Base-by-base conservation (phyloP, 441 rosid species). In the Viola pubescens region DNA sequence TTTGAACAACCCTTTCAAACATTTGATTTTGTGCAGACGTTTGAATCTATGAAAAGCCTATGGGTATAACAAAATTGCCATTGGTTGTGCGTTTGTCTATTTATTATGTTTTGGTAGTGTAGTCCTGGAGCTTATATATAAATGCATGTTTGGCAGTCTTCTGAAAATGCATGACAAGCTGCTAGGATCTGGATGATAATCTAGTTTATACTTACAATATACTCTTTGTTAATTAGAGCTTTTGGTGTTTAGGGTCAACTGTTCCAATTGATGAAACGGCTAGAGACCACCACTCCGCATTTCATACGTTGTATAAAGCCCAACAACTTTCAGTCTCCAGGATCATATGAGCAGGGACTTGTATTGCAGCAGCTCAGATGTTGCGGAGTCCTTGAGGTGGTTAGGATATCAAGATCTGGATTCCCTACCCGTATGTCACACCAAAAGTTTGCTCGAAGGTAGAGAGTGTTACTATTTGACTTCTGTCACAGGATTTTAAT, bases 221-320 rank as follows among this genome's bases (percentile, higher is more conserved):
- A 53, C 34, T 26, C 34, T 26, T 19, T 19, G 2, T 40, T 63
- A 54, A 63, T 52, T 41, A 14, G 7, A 4, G 8, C n/a, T 52
- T 65, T 58, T 65, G 68, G 37, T 70, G 56, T 72, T 45, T 65
- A 94, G 99, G 65, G 91, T 66, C 99, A 94, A 83, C 88, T 94
- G 56, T 94, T 90, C 76, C 97, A 85, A 64, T 69, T 94, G 82
- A 88, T 94, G 99, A 91, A 90, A 71, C 97, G 95, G 53, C 73
- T 94, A 48, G 99, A 87, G 66, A 88, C 59, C 80, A 94, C 99
- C 12, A 94, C 97, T 9, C 97, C 99, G 12, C 99, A 91, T 74
- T 94, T 94, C 74, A 88, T 94, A 55, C 96, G 99, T 12, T 94
- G 99, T 75, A 88, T 94, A 77, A 94, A 94, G 77, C 89, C 97